Base-by-base conservation (phyloP, 2,329 filamentous ascomycete genomes). In the Colletotrichum coccodes region DNA sequence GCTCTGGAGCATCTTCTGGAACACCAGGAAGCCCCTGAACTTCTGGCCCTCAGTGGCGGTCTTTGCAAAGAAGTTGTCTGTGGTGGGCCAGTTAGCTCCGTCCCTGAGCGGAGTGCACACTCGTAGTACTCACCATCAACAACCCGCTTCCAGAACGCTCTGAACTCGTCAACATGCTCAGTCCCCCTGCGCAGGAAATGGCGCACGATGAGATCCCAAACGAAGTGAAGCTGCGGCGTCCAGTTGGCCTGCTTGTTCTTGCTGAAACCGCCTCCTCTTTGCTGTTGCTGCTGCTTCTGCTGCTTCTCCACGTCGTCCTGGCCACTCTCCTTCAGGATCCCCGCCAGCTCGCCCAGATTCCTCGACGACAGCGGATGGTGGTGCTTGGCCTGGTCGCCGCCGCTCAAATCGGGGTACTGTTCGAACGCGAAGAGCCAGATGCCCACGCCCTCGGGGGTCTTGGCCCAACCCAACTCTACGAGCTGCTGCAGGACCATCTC, bases 21-120 rank as follows among this genome's bases (percentile, higher is more conserved):
- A 94, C 3, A 98, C 87, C 75, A 95, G 90, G 80, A 98, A 95
- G 0, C 96, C 96, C 79, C 94, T 94, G 75, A 94, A 94, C 79
- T 98, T 98, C 64, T 97, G 92, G 73, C 95, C 94, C 49, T 95
- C 90, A 1, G 94, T 97, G 8, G 95, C 92, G 12, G 88, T 90
- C 64, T 91, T 89, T 6, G 93, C 91, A 77, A 98, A 98, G 4
- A 98, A 86, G 9, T 92, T 92, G 76, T 95, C 93, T 95, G 71
- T 0, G 23, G 54, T 9, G 26, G 52, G 3, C 49, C 56, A 44
- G 73, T 79, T 71, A 82, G 74, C 49, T 28, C 6, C n/a, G 32
- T 1, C 2, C 34, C 38, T 16, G 14, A 65, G 42, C 38, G 16
- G 38, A 3, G 3, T 46, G 9, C 26, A 3, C 16, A 23, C 18